Evolutionary conservation across 345 rosid species (phyloP).

Genomic region (Eucalyptus pauciflora): DNA sequence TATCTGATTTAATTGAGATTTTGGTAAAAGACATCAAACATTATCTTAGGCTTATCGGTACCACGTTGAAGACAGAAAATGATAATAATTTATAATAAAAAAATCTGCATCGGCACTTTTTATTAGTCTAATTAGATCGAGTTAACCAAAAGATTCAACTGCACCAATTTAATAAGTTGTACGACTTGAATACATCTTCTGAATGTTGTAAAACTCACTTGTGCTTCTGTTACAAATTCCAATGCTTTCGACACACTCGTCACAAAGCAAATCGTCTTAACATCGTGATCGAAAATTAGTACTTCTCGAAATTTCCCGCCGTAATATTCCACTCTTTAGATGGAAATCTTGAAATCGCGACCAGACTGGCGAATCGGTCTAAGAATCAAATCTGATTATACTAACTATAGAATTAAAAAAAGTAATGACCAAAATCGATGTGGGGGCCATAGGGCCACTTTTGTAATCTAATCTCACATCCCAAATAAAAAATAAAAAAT

Average conservation of each 20-base stretch:
- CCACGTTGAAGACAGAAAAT: neutral
- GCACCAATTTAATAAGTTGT: too few species aligned
- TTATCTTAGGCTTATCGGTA: too few species aligned
- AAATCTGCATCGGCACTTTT: rapidly evolving
- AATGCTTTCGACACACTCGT: too few species aligned
- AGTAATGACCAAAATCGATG: neutral
- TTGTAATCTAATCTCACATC: neutral
- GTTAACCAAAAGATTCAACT: rapidly evolving
- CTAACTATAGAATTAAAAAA: too few species aligned
- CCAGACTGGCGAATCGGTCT: rapidly evolving
- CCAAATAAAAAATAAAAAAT: neutral
- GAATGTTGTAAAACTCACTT: rapidly evolving
- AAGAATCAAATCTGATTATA: neutral
- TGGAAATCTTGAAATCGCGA: neutral
- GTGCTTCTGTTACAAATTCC: neutral
- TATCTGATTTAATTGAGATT: too few species aligned
- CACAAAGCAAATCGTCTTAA: neutral
- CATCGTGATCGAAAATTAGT: rapidly evolving
- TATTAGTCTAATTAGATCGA: rapidly evolving
- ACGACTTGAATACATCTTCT: too few species aligned
- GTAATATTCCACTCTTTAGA: neutral
- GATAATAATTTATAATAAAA: too few species aligned
- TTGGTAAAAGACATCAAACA: neutral
- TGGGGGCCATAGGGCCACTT: neutral
- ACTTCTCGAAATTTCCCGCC: neutral